Evolutionary conservation across 192 early-diverging fungal species (phyloP).

Genomic region (Mortierella alpina): DNA sequence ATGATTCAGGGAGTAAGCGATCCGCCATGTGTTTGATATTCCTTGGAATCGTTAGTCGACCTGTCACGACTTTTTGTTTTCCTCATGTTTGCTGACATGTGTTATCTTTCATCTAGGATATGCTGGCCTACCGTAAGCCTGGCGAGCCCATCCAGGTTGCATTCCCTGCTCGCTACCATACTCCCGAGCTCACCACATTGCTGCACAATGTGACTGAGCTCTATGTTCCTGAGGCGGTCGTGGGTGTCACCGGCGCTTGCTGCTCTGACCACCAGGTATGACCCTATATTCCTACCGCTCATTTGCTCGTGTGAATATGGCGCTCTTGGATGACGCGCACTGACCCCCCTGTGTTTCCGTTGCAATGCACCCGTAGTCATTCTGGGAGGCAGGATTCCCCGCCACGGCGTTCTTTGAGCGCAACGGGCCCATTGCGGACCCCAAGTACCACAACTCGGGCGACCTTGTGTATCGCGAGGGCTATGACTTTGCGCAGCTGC

Average conservation of each 20-base stretch:
- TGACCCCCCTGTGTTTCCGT: background rate
- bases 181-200: slow-evolving; percentile 46
- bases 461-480: slow-evolving; percentile 56
- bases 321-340: background rate
- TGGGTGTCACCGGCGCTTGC: slow-evolving; percentile 53
- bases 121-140: slow-evolving; percentile 56
- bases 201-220: slow-evolving; percentile 50
- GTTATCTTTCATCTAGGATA: slow-evolving; percentile 28
- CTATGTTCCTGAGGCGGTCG: slow-evolving; percentile 53
- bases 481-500: slow-evolving; percentile 57
- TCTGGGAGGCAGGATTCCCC: slow-evolving; percentile 56
- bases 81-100: background rate
- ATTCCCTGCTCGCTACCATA: slow-evolving; percentile 54
- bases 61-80: background rate
- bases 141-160: slow-evolving; percentile 58
- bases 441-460: slow-evolving; percentile 59
- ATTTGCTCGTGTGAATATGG: background rate
- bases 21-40: background rate
- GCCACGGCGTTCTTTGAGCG: slow-evolving; percentile 59
- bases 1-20: slow-evolving; percentile 57
- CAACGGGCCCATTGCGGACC: slow-evolving; percentile 60
- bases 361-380: slow-evolving; percentile 22
- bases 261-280: slow-evolving; percentile 58
- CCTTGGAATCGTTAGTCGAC: background rate
- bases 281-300: background rate